These are phyloP conservation scores for Venturia pyrina DNA, from an alignment of 2,329 filamentous ascomycete species.

Conservation along the genomic window DNA sequence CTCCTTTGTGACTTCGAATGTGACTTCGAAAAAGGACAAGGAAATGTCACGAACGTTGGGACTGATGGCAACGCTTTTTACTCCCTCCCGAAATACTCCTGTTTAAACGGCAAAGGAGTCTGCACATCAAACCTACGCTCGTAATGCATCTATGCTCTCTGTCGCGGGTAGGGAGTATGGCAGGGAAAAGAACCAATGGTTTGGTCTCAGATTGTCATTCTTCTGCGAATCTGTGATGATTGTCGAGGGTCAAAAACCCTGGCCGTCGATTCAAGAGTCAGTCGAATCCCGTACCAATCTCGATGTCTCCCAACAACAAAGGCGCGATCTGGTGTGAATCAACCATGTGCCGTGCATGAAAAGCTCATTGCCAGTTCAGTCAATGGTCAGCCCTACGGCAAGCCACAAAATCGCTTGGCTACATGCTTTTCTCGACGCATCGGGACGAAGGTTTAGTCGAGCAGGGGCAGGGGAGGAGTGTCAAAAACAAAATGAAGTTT, in stretches of 20 bases:
- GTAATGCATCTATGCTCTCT: neutral
- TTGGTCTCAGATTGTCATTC: neutral
- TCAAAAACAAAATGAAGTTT: neutral
- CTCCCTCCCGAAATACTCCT: neutral
- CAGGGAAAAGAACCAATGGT: neutral
- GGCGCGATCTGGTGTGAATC: neutral
- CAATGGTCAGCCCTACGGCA: neutral
- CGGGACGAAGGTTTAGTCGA: neutral
- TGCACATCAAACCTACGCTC: neutral
- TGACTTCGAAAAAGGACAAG: neutral
- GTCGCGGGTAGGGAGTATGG: neutral
- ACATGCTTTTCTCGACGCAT: conserved; percentile 3
- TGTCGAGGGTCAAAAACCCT: neutral
- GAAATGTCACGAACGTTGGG: neutral
- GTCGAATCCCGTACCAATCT: neutral
- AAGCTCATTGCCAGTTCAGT: neutral
- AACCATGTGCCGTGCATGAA: conserved; percentile 3
- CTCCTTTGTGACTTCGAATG: neutral
- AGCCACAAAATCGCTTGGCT: conserved; percentile 1
- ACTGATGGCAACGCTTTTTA: neutral
- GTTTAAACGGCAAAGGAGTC: neutral
- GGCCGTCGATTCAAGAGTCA: neutral
- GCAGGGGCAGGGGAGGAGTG: neutral
- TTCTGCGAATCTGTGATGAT: neutral
- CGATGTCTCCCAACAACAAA: neutral